phyloP scores from a whole-genome alignment of 202 grass and related monocot species.

The Schoenoplectus triqueter region DNA sequence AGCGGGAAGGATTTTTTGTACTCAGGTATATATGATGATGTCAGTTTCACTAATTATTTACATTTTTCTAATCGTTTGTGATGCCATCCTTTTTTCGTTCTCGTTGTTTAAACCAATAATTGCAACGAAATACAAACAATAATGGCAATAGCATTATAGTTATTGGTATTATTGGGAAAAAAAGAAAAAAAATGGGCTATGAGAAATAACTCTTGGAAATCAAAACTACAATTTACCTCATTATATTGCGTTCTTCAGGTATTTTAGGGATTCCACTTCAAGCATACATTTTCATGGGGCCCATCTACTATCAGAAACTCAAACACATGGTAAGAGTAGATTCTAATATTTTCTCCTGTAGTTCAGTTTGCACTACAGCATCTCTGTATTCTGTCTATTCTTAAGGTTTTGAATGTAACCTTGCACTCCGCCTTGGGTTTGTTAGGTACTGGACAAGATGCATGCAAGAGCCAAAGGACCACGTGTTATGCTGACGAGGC shows the following conservation, averaged over 20 bases:
- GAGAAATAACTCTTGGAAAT: not conserved
- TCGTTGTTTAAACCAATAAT: not conserved
- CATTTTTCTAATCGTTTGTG: not conserved
- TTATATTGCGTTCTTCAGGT: slow-evolving; percentile 52
- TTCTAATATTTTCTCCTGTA: slow-evolving; percentile 19
- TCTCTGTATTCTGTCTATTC: slow-evolving; percentile 15
- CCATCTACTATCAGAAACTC: slow-evolving; percentile 97
- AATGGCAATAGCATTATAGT: not conserved
- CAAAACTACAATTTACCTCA: slow-evolving; percentile 27
- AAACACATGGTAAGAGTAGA: slow-evolving; percentile 85
- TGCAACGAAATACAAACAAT: not conserved
- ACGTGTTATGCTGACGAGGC: slow-evolving; percentile 72
- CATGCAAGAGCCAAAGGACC: slow-evolving; percentile 91
- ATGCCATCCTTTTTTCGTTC: not conserved
- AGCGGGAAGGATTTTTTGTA: slow-evolving; percentile 95
- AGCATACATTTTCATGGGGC: slow-evolving; percentile 98
- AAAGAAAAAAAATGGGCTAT: not conserved
- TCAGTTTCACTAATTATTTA: not conserved
- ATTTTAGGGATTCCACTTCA: slow-evolving; percentile 84
- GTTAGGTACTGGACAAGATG: slow-evolving; percentile 97
- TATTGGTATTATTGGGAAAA: not conserved
- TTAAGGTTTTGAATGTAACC: not conserved
- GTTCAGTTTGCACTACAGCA: slow-evolving; percentile 31
- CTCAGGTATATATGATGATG: slow-evolving; percentile 55
- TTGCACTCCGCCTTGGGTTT: slow-evolving; percentile 30